Percentiles rank a stretch among this genome's conserved stretches.
Conservation (phyloP, 257 asterid species). For the Voacanga thouarsii region DNA sequence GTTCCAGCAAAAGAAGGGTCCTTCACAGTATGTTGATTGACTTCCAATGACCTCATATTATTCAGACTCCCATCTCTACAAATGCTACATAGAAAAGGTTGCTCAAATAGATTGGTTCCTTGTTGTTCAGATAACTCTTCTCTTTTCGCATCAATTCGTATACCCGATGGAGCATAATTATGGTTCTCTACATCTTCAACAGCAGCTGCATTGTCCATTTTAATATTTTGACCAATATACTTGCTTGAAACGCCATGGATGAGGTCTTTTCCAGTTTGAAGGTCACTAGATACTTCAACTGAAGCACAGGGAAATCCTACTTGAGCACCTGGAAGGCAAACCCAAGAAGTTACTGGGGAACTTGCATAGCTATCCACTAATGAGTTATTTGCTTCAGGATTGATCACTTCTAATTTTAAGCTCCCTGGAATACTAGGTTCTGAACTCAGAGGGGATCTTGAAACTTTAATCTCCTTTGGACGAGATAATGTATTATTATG, state of each 20-base stretch:
- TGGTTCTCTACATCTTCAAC: neutral
- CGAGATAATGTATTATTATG: neutral
- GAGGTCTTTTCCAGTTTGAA: conserved; percentile 11
- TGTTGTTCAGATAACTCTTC: neutral
- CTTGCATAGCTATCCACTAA: neutral
- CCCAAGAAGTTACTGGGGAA: neutral
- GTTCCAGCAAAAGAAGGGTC: neutral
- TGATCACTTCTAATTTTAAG: neutral
- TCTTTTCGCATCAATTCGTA: neutral
- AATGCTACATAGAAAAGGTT: conserved; percentile 1
- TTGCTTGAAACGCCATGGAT: neutral
- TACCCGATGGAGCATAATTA: neutral
- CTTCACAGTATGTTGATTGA: neutral
- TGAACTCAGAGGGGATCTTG: neutral
- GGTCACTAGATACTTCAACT: neutral
- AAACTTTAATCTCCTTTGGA: neutral
- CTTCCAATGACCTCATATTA: neutral
- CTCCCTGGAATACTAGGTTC: neutral
- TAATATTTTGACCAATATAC: neutral
- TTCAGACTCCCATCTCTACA: neutral
- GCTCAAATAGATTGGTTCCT: conserved; percentile 4
- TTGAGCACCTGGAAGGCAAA: neutral
- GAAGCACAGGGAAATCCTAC: conserved; percentile 1
- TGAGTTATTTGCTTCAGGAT: neutral
- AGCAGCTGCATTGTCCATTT: neutral